Base-by-base conservation (phyloP, 2,329 filamentous ascomycete species). In the Penicillium aurantiogriseum region DNA sequence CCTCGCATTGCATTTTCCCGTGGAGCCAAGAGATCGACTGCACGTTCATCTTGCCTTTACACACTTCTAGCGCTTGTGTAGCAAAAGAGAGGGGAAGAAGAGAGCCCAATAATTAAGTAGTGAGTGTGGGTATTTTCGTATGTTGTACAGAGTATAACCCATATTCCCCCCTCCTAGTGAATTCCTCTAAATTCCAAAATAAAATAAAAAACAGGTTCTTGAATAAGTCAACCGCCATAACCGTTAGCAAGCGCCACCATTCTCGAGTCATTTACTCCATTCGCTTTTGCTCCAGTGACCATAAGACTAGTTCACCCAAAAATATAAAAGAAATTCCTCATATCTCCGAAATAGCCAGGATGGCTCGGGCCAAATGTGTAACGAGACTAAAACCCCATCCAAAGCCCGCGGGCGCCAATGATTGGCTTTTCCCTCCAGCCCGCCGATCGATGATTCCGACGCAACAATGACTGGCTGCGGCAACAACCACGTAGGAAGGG, bases 1-100 rank as follows among this genome's bases (percentile, higher is more conserved):
- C 62, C 65, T 66, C 63, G 63, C 65, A 67, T 67, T 67, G 65
- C 65, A 67, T 67, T 61, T 55, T 65, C 60, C 62, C 59, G 63
- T 61, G 55, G 56, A 53, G 51, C 56, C 56, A 55, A 64, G 61
- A 64, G 65, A 67, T 67, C 65, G 65, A 63, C 65, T 67, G 65
- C 63, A 67, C 65, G 65, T 67, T 63, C 63, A 67, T 64, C 63
- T 64, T 59, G 49, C 53, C 42, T 57, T 33, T 44, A 56, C 54
- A 42, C 56, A 43, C 23, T 38, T 36, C 56, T 53, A 57, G 47
- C 42, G 52, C 38, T 25, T 42, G 48, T 35, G 48, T 51, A 21
- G 47, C 47, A 56, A 45, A 33, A 27, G 48, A 49, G 31, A 27
- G 33, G 33, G 25, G 46, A 27, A 27, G 17, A n/a, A n/a, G 40